phyloP scores from a whole-genome alignment of 495 filamentous ascomycete genomes.

The Tuber borchii region DNA sequence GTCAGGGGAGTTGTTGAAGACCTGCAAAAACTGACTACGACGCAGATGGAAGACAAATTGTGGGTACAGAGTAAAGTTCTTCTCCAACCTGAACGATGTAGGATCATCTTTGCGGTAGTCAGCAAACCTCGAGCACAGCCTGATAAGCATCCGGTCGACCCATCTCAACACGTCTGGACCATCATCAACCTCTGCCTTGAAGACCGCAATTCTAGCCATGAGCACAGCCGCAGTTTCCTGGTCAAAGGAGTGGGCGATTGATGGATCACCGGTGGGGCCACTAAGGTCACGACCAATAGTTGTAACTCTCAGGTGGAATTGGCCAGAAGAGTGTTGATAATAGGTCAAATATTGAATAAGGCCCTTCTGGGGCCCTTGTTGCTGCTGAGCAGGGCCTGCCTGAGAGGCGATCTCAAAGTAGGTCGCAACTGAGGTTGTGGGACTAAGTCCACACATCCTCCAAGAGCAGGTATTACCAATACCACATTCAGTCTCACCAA shows the following conservation, averaged over 20 bases:
- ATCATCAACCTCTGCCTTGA: slow-evolving; percentile 98
- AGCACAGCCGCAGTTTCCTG: slow-evolving; percentile 96
- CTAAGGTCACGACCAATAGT: slow-evolving; percentile 88
- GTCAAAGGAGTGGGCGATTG: slow-evolving; percentile 94
- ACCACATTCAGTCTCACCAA: slow-evolving; percentile 96
- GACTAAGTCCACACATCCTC: slow-evolving; percentile 99
- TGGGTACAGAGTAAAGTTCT: slow-evolving; percentile 98
- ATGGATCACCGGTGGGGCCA: slow-evolving; percentile 93
- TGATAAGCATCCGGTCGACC: slow-evolving; percentile 98
- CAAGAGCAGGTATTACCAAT: slow-evolving; percentile 98
- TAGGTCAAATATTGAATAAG: slow-evolving; percentile 99
- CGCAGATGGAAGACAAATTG: slow-evolving; percentile 99
- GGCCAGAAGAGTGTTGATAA: slow-evolving; percentile 93
- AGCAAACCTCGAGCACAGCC: slow-evolving; percentile 91
- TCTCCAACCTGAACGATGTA: slow-evolving; percentile 93
- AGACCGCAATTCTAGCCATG: slow-evolving; percentile 97
- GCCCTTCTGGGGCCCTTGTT: slow-evolving; percentile 79
- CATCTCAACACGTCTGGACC: slow-evolving; percentile 97
- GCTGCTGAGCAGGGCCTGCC: slow-evolving; percentile 76
- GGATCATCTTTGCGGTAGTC: slow-evolving; percentile 98
- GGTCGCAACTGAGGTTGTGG: slow-evolving; percentile 83
- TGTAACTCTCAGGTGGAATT: slow-evolving; percentile 92
- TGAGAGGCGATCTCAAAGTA: slow-evolving; percentile 98
- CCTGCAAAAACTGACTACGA: slow-evolving; percentile 93
- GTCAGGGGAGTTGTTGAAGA: slow-evolving; percentile 99